These are phyloP conservation scores for Lentinula raphanica DNA, from an alignment of 768 basidiomycete species.

Conservation along the genomic window DNA sequence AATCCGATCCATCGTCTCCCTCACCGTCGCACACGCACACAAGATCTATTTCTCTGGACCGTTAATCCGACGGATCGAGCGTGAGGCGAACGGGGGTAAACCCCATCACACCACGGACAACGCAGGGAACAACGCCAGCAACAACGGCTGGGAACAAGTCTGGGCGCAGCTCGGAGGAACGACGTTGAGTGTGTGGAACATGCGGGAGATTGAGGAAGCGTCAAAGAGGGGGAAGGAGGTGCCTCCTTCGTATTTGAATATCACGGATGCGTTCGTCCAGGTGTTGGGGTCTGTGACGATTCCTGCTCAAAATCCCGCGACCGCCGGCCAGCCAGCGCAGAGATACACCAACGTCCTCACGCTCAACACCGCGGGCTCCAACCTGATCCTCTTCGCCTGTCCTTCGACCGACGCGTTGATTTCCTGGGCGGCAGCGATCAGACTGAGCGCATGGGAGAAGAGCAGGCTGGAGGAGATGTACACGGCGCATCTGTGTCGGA, in stretches of 20 bases:
- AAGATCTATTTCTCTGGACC: slow-evolving; percentile 88
- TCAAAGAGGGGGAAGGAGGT: slow-evolving; percentile 76
- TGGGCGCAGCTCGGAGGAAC: slow-evolving; percentile 91
- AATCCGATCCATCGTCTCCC: slow-evolving; percentile 72
- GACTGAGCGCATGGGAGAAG: slow-evolving; percentile 92
- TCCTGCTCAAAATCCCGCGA: slow-evolving; percentile 33
- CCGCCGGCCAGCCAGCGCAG: too few species aligned
- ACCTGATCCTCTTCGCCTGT: slow-evolving; percentile 85
- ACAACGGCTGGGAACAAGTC: slow-evolving; percentile 78
- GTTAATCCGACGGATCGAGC: slow-evolving; percentile 69
- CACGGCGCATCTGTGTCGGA: slow-evolving; percentile 87
- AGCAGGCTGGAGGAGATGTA: slow-evolving; percentile 95
- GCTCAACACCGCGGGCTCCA: slow-evolving; percentile 90
- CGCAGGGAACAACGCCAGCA: slow-evolving; percentile 33
- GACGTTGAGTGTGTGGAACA: slow-evolving; percentile 88
- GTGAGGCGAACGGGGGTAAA: slow-evolving; percentile 69
- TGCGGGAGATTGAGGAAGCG: slow-evolving; percentile 82
- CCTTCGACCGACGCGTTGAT: slow-evolving; percentile 62
- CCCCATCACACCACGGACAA: slow-evolving; percentile 22
- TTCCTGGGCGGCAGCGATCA: slow-evolving; percentile 89
- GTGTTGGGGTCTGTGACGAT: slow-evolving; percentile 72
- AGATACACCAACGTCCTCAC: slow-evolving; percentile 78
- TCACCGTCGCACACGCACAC: slow-evolving; percentile 72
- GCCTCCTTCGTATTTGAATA: slow-evolving; percentile 82
- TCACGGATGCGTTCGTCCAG: slow-evolving; percentile 85